Conservation (phyloP, 176 grass and related monocot genomes). For the Pontederia crassipes region DNA sequence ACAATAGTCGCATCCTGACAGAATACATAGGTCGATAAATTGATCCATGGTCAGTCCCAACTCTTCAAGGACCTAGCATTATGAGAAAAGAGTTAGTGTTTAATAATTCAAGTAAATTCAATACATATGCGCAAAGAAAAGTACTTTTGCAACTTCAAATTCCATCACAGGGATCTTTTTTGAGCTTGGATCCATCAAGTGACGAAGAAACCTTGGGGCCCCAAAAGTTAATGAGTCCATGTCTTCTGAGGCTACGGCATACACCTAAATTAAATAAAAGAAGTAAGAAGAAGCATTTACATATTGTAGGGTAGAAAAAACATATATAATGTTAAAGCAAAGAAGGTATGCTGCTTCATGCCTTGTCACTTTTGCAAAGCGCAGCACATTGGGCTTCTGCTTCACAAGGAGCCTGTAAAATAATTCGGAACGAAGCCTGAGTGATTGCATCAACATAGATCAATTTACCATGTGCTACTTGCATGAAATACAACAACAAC, state of each 20-base stretch:
- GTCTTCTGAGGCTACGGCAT: slow-evolving; percentile 92
- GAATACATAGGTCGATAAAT: slow-evolving; percentile 87
- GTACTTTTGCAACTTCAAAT: slow-evolving; percentile 81
- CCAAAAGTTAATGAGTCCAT: slow-evolving; percentile 90
- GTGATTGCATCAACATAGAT: background rate
- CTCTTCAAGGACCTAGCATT: slow-evolving; percentile 74
- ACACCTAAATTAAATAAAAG: slow-evolving; percentile 35
- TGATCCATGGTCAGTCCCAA: slow-evolving; percentile 86
- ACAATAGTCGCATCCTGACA: slow-evolving; percentile 93
- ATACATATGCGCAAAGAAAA: background rate
- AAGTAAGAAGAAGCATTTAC: slow-evolving; percentile 16
- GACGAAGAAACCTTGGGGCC: slow-evolving; percentile 69
- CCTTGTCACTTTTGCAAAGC: slow-evolving; percentile 77
- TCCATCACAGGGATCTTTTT: slow-evolving; percentile 78
- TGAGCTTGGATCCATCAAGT: slow-evolving; percentile 70
- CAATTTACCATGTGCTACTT: too few relatives aligned
- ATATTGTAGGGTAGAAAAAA: slow-evolving; percentile 8
- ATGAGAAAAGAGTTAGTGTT: background rate
- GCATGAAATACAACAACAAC: slow-evolving; percentile 3
- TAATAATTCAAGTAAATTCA: background rate
- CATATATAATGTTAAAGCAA: background rate
- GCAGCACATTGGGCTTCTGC: slow-evolving; percentile 85
- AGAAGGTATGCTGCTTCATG: slow-evolving; percentile 8
- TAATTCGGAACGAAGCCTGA: background rate
- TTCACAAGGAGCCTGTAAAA: slow-evolving; percentile 73